These are phyloP conservation scores for Kickxella alabastrina DNA, from an alignment of 192 early-diverging fungal genomes.

Conservation along the genomic window DNA sequence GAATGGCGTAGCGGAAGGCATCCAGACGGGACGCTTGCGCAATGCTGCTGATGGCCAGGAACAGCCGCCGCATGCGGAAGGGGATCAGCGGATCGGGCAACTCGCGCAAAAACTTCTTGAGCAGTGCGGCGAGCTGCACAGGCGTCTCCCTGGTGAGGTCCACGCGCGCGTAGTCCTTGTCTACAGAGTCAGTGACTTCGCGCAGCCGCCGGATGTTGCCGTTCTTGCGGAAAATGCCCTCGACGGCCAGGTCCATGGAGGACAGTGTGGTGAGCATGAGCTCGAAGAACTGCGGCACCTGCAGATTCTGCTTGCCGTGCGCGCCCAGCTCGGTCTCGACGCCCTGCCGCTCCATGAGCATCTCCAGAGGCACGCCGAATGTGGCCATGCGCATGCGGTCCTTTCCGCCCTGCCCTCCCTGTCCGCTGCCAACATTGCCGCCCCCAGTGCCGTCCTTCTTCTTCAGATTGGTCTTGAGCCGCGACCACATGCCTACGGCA, in stretches of 20 bases:
- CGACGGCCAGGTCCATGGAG: conserved; percentile 70
- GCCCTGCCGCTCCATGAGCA: conserved; percentile 77
- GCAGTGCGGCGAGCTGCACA: conserved; percentile 89
- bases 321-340: conserved; percentile 71
- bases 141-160: conserved; percentile 70
- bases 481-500: conserved; percentile 63
- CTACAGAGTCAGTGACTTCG: conserved; percentile 77
- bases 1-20: conserved; percentile 75
- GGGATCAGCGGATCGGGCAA: conserved; percentile 94
- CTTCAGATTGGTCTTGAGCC: conserved; percentile 60
- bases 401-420: conserved; percentile 15
- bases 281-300: conserved; percentile 85
- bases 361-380: conserved; percentile 87
- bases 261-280: conserved; percentile 72
- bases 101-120: conserved; percentile 96
- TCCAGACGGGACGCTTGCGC: conserved; percentile 55
- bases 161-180: conserved; percentile 72
- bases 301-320: conserved; percentile 60
- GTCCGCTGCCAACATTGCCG: conserved; percentile 9
- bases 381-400: conserved; percentile 65
- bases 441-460: conserved; percentile 50
- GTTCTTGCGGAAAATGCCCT: conserved; percentile 97
- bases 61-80: conserved; percentile 79
- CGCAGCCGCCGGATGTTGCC: conserved; percentile 93
- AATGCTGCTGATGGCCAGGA: conserved; percentile 75